Evolutionary conservation across 2,329 filamentous ascomycete genomes (phyloP).

Genomic region (Phyllosticta citrichinensis): DNA sequence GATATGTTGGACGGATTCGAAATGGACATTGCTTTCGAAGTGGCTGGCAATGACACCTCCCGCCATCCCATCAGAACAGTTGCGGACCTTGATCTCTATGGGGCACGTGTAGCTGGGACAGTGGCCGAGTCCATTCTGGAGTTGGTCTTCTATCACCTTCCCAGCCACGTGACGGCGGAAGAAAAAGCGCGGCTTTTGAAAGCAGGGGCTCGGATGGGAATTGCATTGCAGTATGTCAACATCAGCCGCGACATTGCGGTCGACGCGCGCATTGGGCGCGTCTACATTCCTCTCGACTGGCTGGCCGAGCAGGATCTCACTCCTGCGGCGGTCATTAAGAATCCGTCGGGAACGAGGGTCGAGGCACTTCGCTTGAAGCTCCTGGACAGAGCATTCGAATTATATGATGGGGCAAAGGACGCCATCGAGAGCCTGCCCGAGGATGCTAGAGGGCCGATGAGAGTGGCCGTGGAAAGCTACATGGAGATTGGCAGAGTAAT

Average conservation of each 20-base stretch:
- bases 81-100: conserved; percentile 51
- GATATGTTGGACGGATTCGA: conserved; percentile 58
- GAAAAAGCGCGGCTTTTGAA: conserved; percentile 38
- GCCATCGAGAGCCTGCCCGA: conserved; percentile 53
- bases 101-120: conserved; percentile 59
- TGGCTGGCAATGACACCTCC: conserved; percentile 12
- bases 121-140: conserved; percentile 60
- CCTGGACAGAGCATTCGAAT: conserved; percentile 49
- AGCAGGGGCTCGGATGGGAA: conserved; percentile 57
- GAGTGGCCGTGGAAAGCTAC: conserved; percentile 64
- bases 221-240: conserved; percentile 68
- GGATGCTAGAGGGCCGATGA: conserved; percentile 52
- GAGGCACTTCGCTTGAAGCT: conserved; percentile 44
- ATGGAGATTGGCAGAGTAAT: conserved; percentile 65
- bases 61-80: conserved; percentile 50
- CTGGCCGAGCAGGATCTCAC: conserved; percentile 47
- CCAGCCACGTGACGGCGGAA: conserved; percentile 12
- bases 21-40: conserved; percentile 52
- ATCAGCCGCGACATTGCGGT: conserved; percentile 63
- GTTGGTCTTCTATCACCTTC: conserved; percentile 51
- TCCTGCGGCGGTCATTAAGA: conserved; percentile 44
- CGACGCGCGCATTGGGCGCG: conserved; percentile 54
- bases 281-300: conserved; percentile 60
- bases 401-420: conserved; percentile 45
- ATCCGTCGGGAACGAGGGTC: conserved; percentile 38